These are phyloP conservation scores for Pichia insulana DNA, from an alignment of 805 yeast species.

Conservation along the genomic window DNA sequence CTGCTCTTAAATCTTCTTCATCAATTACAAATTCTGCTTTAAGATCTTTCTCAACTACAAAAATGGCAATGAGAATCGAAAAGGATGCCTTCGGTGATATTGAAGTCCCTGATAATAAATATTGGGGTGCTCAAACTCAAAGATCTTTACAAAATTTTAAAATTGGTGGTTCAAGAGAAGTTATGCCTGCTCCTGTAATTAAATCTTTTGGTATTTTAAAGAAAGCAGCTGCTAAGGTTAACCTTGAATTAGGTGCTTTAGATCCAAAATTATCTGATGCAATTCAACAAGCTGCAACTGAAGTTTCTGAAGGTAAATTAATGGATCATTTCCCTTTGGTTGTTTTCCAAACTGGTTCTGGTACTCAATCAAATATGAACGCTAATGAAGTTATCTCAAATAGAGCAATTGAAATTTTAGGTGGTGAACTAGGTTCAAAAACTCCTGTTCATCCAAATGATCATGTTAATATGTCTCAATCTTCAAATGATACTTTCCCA, in stretches of 20 bases:
- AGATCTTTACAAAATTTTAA: conserved; percentile 90
- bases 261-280: conserved; percentile 80
- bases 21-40: conserved; percentile 1
- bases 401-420: conserved; percentile 93
- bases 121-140: conserved; percentile 98
- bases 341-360: conserved; percentile 98
- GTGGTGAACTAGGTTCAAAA: conserved; percentile 89
- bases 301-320: conserved; percentile 86
- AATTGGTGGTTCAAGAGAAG: conserved; percentile 88
- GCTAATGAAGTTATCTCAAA: conserved; percentile 98
- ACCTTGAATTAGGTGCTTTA: conserved; percentile 68
- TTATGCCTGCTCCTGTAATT: conserved; percentile 85
- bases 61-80: conserved; percentile 52
- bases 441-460: conserved; percentile 96
- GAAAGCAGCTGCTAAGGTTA: conserved; percentile 91
- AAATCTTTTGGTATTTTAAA: conserved; percentile 89
- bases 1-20: conserved; percentile 5
- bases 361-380: conserved; percentile 98
- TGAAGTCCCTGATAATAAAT: conserved; percentile 67
- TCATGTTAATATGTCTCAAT: conserved; percentile 96
- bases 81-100: conserved; percentile 96
- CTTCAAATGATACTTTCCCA: conserved; percentile 99
- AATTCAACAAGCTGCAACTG: conserved; percentile 90
- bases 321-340: conserved; percentile 95
- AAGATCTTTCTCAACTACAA: conserved; percentile 25